Percentiles rank a stretch among this genome's conserved stretches.
phyloP scores from a whole-genome alignment of 345 rosid species.

The Isatis tinctoria region DNA sequence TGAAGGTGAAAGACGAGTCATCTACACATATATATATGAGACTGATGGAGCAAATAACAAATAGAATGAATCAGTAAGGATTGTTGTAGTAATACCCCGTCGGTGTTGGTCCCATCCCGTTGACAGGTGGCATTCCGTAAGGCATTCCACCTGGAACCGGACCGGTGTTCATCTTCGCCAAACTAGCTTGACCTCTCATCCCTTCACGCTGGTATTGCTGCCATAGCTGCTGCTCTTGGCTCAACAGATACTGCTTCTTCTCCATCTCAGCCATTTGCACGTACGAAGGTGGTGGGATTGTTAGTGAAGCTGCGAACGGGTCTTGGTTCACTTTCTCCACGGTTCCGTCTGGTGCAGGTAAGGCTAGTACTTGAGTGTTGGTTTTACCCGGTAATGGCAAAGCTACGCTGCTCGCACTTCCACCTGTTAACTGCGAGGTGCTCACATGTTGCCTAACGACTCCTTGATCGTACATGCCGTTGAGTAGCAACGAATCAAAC shows the following conservation, averaged over 20 bases:
- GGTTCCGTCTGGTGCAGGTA: slow-evolving; percentile 81
- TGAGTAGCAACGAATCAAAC: slow-evolving; percentile 66
- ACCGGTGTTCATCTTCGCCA: slow-evolving; percentile 48
- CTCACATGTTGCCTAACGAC: slow-evolving; percentile 79
- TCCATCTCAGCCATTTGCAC: slow-evolving; percentile 86
- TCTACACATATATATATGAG: slow-evolving; percentile 26
- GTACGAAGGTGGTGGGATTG: slow-evolving; percentile 67
- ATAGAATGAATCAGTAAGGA: slow-evolving; percentile 22
- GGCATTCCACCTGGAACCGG: slow-evolving; percentile 46
- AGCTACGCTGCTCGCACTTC: slow-evolving; percentile 79
- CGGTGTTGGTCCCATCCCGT: slow-evolving; percentile 32
- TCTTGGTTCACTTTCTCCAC: slow-evolving; percentile 63
- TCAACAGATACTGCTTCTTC: slow-evolving; percentile 59
- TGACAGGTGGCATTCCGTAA: slow-evolving; percentile 60
- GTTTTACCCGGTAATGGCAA: slow-evolving; percentile 53
- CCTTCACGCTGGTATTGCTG: slow-evolving; percentile 71
- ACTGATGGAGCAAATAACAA: background rate
- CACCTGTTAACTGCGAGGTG: slow-evolving; percentile 63
- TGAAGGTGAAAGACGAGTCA: slow-evolving; percentile 22
- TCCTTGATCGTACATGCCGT: slow-evolving; percentile 96
- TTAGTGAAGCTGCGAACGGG: slow-evolving; percentile 65
- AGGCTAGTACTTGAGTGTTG: slow-evolving; percentile 55
- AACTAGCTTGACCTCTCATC: slow-evolving; percentile 74
- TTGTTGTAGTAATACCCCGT: slow-evolving; percentile 47
- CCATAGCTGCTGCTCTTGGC: slow-evolving; percentile 76